These are phyloP conservation scores for Carex sylvatica DNA, from an alignment of 202 grass and related monocot species.

Conservation along the genomic window DNA sequence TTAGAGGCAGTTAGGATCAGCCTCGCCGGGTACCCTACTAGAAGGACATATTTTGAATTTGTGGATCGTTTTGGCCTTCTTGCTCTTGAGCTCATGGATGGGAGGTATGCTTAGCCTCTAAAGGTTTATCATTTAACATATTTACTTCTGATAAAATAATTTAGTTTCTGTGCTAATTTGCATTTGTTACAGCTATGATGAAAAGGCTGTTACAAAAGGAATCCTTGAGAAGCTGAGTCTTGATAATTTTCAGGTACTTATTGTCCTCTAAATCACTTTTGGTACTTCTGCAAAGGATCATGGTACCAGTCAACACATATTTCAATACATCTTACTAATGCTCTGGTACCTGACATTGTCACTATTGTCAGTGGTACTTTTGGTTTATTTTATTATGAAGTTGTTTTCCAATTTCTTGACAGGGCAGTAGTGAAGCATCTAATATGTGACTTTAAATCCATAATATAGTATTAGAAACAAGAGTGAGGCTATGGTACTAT, in stretches of 20 bases:
- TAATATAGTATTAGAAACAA: neutral
- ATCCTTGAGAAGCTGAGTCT: constrained; percentile 88
- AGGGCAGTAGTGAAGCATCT: neutral
- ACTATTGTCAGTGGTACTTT: neutral
- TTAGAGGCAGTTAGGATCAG: constrained; percentile 98
- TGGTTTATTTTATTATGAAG: neutral
- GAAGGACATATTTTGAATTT: constrained; percentile 97
- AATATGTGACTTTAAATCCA: neutral
- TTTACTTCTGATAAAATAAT: constrained; percentile 25
- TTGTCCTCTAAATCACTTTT: constrained; percentile 4
- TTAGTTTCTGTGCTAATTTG: constrained; percentile 12
- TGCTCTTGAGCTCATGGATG: constrained; percentile 64
- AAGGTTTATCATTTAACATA: neutral
- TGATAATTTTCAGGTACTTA: constrained; percentile 76
- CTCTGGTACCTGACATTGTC: neutral
- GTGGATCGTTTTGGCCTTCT: constrained; percentile 88
- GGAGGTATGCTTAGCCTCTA: constrained; percentile 46
- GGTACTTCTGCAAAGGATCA: neutral
- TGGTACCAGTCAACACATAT: neutral
- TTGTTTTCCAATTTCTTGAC: neutral
- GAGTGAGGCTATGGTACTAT: too few relatives aligned
- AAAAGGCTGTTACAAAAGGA: constrained; percentile 56
- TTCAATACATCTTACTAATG: neutral
- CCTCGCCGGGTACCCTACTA: constrained; percentile 98
- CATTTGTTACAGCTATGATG: constrained; percentile 64